phyloP scores from a whole-genome alignment of 768 basidiomycete species.

The Daedaleopsis sinensis region DNA sequence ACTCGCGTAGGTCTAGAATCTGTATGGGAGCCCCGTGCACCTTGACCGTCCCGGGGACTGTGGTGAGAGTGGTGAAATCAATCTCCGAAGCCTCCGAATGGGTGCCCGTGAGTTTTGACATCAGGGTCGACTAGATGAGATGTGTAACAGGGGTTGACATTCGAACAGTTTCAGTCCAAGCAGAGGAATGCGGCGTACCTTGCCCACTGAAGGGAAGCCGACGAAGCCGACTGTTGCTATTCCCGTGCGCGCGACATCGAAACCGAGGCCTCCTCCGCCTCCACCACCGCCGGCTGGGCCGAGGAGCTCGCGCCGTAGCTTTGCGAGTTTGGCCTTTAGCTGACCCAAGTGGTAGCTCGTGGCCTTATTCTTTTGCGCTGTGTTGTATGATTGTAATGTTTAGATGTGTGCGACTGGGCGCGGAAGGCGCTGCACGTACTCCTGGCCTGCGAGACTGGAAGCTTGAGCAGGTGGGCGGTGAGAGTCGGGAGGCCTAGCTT shows the following conservation, averaged over 20 bases:
- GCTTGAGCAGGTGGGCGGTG: slow-evolving; percentile 28
- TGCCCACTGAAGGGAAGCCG: slow-evolving; percentile 93
- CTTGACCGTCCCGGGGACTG: slow-evolving; percentile 92
- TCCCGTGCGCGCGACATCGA: slow-evolving; percentile 98
- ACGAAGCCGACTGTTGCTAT: slow-evolving; percentile 96
- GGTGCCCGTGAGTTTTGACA: slow-evolving; percentile 96
- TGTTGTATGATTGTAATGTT: slow-evolving; percentile 20
- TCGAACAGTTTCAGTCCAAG: neutral
- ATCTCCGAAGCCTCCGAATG: slow-evolving; percentile 96
- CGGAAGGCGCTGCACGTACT: slow-evolving; percentile 51
- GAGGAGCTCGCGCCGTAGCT: slow-evolving; percentile 93
- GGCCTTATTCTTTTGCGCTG: slow-evolving; percentile 95
- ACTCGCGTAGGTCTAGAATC: slow-evolving; percentile 87
- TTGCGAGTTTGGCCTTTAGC: slow-evolving; percentile 98
- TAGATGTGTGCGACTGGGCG: slow-evolving; percentile 9
- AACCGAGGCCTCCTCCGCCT: slow-evolving; percentile 88
- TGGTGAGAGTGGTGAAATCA: slow-evolving; percentile 95
- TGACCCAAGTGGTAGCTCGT: slow-evolving; percentile 96
- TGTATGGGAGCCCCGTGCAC: slow-evolving; percentile 97
- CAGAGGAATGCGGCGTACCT: slow-evolving; percentile 47
- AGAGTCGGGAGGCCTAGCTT: slow-evolving; percentile 34
- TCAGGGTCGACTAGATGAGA: slow-evolving; percentile 82
- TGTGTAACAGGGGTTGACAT: slow-evolving; percentile 14
- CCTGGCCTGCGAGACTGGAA: slow-evolving; percentile 66
- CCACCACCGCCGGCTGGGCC: slow-evolving; percentile 75